Evolutionary conservation across 169 alveolate species (phyloP).

Genomic region (Cryptosporidium baileyi): DNA sequence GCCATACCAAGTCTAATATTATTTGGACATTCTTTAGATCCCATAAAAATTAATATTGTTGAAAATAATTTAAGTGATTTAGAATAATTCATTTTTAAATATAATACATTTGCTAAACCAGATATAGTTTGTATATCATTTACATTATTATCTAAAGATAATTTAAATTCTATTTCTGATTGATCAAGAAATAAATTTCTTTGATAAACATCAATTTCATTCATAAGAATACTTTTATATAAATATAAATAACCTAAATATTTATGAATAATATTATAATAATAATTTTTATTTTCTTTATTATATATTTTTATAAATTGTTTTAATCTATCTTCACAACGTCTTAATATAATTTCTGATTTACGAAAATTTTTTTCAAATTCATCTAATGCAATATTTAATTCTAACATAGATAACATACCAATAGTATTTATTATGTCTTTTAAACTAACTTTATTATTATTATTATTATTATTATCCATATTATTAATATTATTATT

Average conservation of each 20-base stretch:
- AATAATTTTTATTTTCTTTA: no score
- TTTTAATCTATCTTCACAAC: slow-evolving; percentile 24
- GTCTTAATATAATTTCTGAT: slow-evolving; percentile 16
- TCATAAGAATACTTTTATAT: slow-evolving; percentile 3
- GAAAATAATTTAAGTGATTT: slow-evolving; percentile 26
- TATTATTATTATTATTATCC: no score
- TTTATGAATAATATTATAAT: background rate
- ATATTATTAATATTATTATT: no score
- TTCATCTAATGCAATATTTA: slow-evolving; percentile 21
- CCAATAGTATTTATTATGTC: background rate
- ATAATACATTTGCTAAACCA: slow-evolving; percentile 57
- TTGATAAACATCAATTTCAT: background rate
- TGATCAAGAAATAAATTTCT: background rate
- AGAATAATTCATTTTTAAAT: background rate
- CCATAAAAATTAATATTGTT: slow-evolving; percentile 1
- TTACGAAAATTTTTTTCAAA: slow-evolving; percentile 14
- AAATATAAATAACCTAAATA: slow-evolving; percentile 41
- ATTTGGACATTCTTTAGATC: slow-evolving; percentile 39
- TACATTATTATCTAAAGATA: background rate
- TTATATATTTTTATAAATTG: background rate
- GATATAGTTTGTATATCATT: slow-evolving; percentile 20
- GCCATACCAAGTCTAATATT: slow-evolving; percentile 50
- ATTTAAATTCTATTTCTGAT: slow-evolving; percentile 10
- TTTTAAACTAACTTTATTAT: background rate
- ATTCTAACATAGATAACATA: slow-evolving; percentile 26